Evolutionary conservation across 2,329 filamentous ascomycete genomes (phyloP), one percentile per base, ranked within the genome.

Genomic region (Fusarium duplospermum): DNA sequence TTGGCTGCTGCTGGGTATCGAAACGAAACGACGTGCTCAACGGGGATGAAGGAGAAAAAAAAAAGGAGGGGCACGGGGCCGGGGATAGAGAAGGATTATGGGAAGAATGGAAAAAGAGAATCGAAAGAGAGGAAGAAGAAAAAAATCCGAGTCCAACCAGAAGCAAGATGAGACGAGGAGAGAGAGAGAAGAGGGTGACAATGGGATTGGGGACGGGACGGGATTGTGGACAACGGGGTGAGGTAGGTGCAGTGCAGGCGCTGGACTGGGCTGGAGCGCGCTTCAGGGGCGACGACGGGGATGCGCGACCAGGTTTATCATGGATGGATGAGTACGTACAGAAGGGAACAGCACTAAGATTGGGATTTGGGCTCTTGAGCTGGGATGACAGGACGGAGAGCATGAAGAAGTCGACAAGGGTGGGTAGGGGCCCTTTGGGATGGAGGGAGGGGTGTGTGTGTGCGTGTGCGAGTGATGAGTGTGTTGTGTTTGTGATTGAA

Each of bases 281-380:
- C 72, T 72, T 71, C 74, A 73, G 72, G 70, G 72, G 72, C 58
- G 72, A 70, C 61, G 72, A 75, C 72, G 73, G 66, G 72, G 72
- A 75, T 75, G 63, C 52, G 58, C 58, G 72, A 75, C 72, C 69
- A 71, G 72, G 72, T 75, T 75, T 62, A 75, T 70, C 35, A 61
- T 64, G 56, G 70, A 63, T 61, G 47, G 65, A 57, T 50, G 27
- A 57, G 66, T 65, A 72, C 58, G 67, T 62, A 65, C 36, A 66
- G 31, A 42, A 66, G 54, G 57, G 52, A 74, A 68, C 27, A 65
- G 70, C 62, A 71, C 70, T 73, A 73, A 72, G 69, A 76, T 73
- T 77, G 69, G 57, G 68, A 69, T 62, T 71, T 65, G 67, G 65
- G 73, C 66, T 73, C 35, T 69, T 36, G 56, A 62, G 31, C 42